A percentile compares a stretch with the other conserved stretches of the same genome.
These are phyloP conservation scores for Dryadomyces quercivorus DNA, from an alignment of 2,329 filamentous ascomycete species.

Conservation along the genomic window DNA sequence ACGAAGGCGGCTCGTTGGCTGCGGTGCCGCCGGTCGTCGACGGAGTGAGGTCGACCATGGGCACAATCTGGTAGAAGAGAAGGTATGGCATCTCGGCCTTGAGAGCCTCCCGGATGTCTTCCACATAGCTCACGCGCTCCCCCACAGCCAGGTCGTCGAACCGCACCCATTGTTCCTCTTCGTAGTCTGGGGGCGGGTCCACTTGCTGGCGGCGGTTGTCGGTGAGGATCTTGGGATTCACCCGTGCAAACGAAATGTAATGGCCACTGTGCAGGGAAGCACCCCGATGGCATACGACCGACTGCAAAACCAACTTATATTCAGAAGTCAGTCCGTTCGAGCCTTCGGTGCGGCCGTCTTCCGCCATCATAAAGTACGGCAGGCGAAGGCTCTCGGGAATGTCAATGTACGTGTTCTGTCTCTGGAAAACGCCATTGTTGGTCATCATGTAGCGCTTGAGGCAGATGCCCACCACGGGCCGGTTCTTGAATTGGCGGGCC, in stretches of 20 bases:
- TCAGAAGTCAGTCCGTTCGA: constrained; percentile 63
- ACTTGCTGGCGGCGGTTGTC: constrained; percentile 44
- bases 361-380: constrained; percentile 74
- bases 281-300: constrained; percentile 84
- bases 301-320: constrained; percentile 86
- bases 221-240: constrained; percentile 49
- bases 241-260: constrained; percentile 76
- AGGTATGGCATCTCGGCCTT: constrained; percentile 87
- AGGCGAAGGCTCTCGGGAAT: constrained; percentile 73
- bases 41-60: constrained; percentile 56
- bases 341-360: constrained; percentile 53
- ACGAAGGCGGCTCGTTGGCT: constrained; percentile 44
- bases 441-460: constrained; percentile 80
- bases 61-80: constrained; percentile 88
- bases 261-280: constrained; percentile 79
- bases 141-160: constrained; percentile 73
- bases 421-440: constrained; percentile 52
- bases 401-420: constrained; percentile 75
- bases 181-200: constrained; percentile 51
- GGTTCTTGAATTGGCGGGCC: constrained; percentile 72
- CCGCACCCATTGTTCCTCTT: constrained; percentile 71
- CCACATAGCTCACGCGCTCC: constrained; percentile 60
- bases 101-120: constrained; percentile 65
- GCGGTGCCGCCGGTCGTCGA: constrained; percentile 34
- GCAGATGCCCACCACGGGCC: constrained; percentile 84